Evolutionary conservation across 192 early-diverging fungal species (phyloP).

Genomic region (Paraglomus brasilianum): DNA sequence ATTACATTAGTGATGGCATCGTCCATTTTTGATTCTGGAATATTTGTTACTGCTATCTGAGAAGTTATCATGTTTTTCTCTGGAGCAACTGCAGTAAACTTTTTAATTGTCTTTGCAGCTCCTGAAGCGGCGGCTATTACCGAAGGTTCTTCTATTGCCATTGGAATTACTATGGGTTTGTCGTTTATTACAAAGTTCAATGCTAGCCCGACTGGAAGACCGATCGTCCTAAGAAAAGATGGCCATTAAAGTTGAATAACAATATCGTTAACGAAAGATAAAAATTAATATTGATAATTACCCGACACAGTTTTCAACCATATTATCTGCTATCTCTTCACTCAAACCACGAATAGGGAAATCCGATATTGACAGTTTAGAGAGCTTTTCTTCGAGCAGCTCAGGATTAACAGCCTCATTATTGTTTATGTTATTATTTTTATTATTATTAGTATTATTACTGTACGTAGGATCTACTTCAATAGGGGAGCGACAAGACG

Average conservation of each 20-base stretch:
- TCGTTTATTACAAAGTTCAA: slow-evolving; percentile 74
- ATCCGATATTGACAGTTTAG: slow-evolving; percentile 29
- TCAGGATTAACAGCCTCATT: slow-evolving; percentile 36
- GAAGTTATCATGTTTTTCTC: slow-evolving; percentile 70
- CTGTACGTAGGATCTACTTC: slow-evolving; percentile 37
- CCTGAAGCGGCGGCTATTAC: slow-evolving; percentile 78
- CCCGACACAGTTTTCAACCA: slow-evolving; percentile 79
- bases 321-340: slow-evolving; percentile 68
- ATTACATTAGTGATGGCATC: slow-evolving; percentile 35
- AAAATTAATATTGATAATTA: slow-evolving; percentile 34
- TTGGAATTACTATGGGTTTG: slow-evolving; percentile 59
- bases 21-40: slow-evolving; percentile 46
- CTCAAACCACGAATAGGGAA: slow-evolving; percentile 66
- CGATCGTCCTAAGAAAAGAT: slow-evolving; percentile 51
- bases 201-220: slow-evolving; percentile 68
- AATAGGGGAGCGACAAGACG: slow-evolving; percentile 34
- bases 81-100: slow-evolving; percentile 57
- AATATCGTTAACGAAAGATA: not conserved
- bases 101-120: slow-evolving; percentile 68
- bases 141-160: slow-evolving; percentile 78
- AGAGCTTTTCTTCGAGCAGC: slow-evolving; percentile 35
- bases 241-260: slow-evolving; percentile 15
- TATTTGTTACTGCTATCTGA: slow-evolving; percentile 63
- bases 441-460: slow-evolving; percentile 23
- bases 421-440: slow-evolving; percentile 38